A percentile compares a stretch with the other conserved stretches of the same genome.
phyloP scores from a whole-genome alignment of 768 basidiomycete species.

The Leccinum disarticulatum region DNA sequence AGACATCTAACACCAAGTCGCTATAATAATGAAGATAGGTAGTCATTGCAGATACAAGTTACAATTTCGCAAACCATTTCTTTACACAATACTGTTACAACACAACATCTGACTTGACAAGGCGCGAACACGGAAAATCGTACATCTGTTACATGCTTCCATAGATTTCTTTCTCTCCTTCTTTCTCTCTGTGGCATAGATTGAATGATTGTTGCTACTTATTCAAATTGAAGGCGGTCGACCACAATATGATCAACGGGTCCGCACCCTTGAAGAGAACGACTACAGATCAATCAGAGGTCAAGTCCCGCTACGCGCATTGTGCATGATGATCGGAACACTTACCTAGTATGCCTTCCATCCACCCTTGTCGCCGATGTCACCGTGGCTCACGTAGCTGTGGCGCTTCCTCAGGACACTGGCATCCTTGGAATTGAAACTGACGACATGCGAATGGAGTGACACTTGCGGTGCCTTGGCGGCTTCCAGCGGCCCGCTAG shows the following conservation, averaged over 20 bases:
- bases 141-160: not conserved
- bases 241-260: not conserved
- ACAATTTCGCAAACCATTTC: not conserved
- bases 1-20: not conserved
- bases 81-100: not conserved
- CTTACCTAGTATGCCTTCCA: slow-evolving; percentile 8
- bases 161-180: not conserved
- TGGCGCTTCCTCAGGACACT: not conserved
- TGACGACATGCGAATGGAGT: slow-evolving; percentile 15
- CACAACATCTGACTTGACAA: not conserved
- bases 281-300: not conserved
- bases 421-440: not conserved
- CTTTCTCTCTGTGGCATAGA: not conserved
- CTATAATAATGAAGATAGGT: not conserved
- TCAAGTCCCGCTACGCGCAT: not conserved
- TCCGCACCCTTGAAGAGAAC: not conserved
- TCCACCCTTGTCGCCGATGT: not conserved
- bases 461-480: slow-evolving; percentile 9
- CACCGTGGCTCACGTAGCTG: not conserved
- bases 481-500: slow-evolving; percentile 1
- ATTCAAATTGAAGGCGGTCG: not conserved
- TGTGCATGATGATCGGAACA: not conserved
- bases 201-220: not conserved
- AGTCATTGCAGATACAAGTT: not conserved
- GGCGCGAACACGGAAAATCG: not conserved